These are phyloP conservation scores for Xylariaceae sp. DNA, from an alignment of 2,329 filamentous ascomycete species.

Conservation along the genomic window DNA sequence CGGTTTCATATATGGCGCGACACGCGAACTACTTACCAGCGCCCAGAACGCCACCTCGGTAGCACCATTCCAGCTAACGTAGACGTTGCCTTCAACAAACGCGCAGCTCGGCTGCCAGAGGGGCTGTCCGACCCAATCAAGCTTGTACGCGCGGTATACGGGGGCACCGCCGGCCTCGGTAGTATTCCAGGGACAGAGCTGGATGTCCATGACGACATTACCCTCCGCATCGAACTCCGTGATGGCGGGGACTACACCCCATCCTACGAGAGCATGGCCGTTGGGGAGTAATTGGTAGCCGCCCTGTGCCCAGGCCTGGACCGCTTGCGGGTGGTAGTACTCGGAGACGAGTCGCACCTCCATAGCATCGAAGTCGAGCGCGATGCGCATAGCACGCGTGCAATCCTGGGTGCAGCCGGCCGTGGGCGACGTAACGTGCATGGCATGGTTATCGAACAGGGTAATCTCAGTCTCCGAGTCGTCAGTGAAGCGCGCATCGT, in stretches of 20 bases:
- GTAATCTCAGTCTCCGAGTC: slow-evolving; percentile 31
- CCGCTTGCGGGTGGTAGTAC: slow-evolving; percentile 36
- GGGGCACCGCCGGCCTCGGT: slow-evolving; percentile 34
- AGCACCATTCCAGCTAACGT: slow-evolving; percentile 45
- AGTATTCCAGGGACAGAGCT: slow-evolving; percentile 39
- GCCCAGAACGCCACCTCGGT: slow-evolving; percentile 37
- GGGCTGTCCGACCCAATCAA: slow-evolving; percentile 46
- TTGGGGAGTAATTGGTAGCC: slow-evolving; percentile 51
- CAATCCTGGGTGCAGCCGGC: slow-evolving; percentile 30
- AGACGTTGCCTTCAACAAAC: slow-evolving; percentile 29
- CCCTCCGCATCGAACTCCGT: slow-evolving; percentile 48
- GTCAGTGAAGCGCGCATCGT: slow-evolving; percentile 37
- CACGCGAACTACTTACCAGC: slow-evolving; percentile 23
- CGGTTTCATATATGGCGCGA: not conserved
- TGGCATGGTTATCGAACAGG: slow-evolving; percentile 39
- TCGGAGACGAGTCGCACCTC: slow-evolving; percentile 44
- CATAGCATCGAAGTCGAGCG: slow-evolving; percentile 40
- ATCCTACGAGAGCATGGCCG: slow-evolving; percentile 53
- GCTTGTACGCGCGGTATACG: slow-evolving; percentile 53
- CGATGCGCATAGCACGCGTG: slow-evolving; percentile 44
- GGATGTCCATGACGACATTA: slow-evolving; percentile 47
- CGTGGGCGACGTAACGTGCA: slow-evolving; percentile 26
- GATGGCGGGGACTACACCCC: slow-evolving; percentile 48
- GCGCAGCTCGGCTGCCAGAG: slow-evolving; percentile 28
- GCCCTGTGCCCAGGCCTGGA: slow-evolving; percentile 42